A percentile compares a stretch with the other conserved stretches of the same genome.
These are phyloP conservation scores for Diversispora epigaea DNA, from an alignment of 192 early-diverging fungal species.

Conservation along the genomic window DNA sequence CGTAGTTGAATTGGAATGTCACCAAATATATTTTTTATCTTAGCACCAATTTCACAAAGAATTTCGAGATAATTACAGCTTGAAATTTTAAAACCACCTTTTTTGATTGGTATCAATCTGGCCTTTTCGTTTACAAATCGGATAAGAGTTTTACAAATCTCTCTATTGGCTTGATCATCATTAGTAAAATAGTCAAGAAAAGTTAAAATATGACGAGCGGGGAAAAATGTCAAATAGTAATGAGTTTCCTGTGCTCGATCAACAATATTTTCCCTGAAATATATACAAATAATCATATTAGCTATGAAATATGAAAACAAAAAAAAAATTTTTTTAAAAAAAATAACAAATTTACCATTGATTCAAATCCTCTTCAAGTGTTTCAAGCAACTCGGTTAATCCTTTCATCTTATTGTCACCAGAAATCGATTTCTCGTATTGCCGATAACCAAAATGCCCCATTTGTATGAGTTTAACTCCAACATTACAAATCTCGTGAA, in stretches of 20 bases:
- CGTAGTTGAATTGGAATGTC: background rate
- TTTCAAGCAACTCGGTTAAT: background rate
- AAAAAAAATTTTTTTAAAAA: background rate
- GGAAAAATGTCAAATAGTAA: slow-evolving; percentile 27
- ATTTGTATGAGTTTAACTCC: slow-evolving; percentile 27
- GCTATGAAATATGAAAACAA: background rate
- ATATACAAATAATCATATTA: background rate
- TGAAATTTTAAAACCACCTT: background rate
- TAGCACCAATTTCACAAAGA: slow-evolving; percentile 19
- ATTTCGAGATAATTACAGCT: background rate
- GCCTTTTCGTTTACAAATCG: slow-evolving; percentile 11
- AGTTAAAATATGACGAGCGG: slow-evolving; percentile 12
- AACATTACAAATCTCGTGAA: slow-evolving; percentile 21
- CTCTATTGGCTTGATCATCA: background rate
- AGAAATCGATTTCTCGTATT: background rate
- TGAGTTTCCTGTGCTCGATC: background rate
- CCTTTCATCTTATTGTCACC: slow-evolving; percentile 1
- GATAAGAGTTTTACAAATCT: background rate
- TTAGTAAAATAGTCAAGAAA: slow-evolving; percentile 18
- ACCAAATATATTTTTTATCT: slow-evolving; percentile 14
- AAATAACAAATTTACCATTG: background rate
- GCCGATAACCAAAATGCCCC: slow-evolving; percentile 33
- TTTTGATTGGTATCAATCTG: background rate
- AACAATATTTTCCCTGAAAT: slow-evolving; percentile 1
- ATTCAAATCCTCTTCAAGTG: slow-evolving; percentile 5